Percentiles rank a stretch among this genome's conserved stretches.
phyloP scores from a whole-genome alignment of 208 protist genomes.

The Leishmania amazonensis region DNA sequence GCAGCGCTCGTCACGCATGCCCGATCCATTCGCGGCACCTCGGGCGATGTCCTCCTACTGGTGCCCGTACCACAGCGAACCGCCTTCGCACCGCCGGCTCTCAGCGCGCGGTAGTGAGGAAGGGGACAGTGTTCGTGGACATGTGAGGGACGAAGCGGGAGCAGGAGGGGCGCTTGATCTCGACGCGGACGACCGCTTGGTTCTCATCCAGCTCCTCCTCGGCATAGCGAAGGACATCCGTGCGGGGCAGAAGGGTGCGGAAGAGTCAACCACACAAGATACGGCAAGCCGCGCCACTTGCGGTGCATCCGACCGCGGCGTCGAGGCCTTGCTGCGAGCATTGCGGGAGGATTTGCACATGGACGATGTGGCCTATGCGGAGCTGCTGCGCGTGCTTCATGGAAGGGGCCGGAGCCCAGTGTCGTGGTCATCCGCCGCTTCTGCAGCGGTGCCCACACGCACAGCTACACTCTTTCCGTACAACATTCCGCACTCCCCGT shows the following conservation, averaged over 20 bases:
- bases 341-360: not conserved
- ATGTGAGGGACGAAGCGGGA: not conserved
- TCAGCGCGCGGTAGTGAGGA: not conserved
- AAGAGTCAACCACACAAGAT: too few species aligned
- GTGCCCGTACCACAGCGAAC: not conserved
- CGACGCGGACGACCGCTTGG: not conserved
- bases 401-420: not conserved
- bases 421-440: not conserved
- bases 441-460: not conserved
- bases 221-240: not conserved
- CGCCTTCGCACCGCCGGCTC: not conserved
- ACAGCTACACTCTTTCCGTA: not conserved
- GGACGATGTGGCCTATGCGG: slow-evolving; percentile 3
- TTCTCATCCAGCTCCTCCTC: not conserved
- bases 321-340: not conserved
- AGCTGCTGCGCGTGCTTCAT: slow-evolving; percentile 6
- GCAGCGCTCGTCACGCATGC: not conserved
- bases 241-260: not conserved
- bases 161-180: not conserved
- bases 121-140: too few species aligned
- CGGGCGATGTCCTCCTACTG: not conserved
- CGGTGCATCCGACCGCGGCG: not conserved
- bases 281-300: not conserved
- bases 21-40: too few species aligned
- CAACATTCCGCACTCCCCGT: slow-evolving; percentile 10